Evolutionary conservation across 1,284 basidiomycete species (phyloP).

Genomic region (Tilletiaria anomala): DNA sequence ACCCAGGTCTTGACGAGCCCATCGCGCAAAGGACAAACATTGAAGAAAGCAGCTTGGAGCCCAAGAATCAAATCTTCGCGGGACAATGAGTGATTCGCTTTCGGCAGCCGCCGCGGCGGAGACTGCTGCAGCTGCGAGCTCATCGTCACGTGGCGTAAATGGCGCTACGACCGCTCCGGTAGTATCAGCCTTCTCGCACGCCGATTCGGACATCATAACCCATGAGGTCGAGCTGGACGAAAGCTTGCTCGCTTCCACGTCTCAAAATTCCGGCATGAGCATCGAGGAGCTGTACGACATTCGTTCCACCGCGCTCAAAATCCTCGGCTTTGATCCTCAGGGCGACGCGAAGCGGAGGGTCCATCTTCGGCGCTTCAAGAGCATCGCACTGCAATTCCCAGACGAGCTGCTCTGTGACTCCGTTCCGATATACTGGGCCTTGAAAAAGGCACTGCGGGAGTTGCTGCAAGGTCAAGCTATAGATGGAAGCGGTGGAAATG

Average conservation of each 20-base stretch:
- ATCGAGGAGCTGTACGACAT: background rate
- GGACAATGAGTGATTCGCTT: too few relatives aligned
- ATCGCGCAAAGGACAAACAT: too few relatives aligned
- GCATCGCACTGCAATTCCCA: constrained; percentile 73
- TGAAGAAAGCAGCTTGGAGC: too few relatives aligned
- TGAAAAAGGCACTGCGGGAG: constrained; percentile 48
- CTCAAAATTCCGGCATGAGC: background rate
- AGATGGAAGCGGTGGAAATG: constrained; percentile 13
- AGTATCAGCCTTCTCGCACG: background rate
- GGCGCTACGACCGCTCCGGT: background rate
- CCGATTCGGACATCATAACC: background rate
- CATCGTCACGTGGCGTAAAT: too few relatives aligned
- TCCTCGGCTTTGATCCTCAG: too few relatives aligned
- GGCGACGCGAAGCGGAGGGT: too few relatives aligned
- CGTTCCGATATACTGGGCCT: constrained; percentile 63
- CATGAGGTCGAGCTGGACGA: background rate
- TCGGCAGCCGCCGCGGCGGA: too few relatives aligned
- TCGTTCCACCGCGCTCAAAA: background rate
- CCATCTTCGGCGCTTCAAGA: constrained; percentile 7
- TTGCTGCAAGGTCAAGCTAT: constrained; percentile 15
- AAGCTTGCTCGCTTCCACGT: background rate
- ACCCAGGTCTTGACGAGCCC: too few relatives aligned
- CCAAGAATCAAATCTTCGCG: too few relatives aligned
- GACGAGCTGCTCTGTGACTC: constrained; percentile 80
- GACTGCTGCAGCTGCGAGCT: too few relatives aligned